These are phyloP conservation scores for Aspergillus costaricaensis DNA, from an alignment of 2,329 filamentous ascomycete genomes.

Conservation along the genomic window DNA sequence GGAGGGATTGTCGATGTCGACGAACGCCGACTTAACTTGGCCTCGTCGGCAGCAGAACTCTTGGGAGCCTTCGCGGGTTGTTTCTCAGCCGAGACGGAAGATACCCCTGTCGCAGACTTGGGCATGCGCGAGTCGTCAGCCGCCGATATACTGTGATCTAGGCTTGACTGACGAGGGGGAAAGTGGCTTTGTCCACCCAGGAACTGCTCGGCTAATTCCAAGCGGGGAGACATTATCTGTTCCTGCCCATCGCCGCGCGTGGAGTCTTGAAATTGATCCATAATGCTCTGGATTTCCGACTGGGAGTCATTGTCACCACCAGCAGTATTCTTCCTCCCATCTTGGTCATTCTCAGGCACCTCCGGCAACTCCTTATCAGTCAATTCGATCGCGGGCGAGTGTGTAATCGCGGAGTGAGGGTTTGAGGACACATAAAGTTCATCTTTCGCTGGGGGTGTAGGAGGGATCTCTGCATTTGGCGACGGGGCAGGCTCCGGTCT, in stretches of 20 bases:
- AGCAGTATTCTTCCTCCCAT: conserved; percentile 50
- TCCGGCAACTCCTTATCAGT: conserved; percentile 44
- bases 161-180: conserved; percentile 81
- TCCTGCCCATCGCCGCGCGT: conserved; percentile 71
- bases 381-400: conserved; percentile 42
- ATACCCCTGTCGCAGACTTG: conserved; percentile 20
- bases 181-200: conserved; percentile 68
- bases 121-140: conserved; percentile 31
- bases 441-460: conserved; percentile 54
- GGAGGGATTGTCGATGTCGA: conserved; percentile 54
- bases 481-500: conserved; percentile 20
- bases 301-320: conserved; percentile 70
- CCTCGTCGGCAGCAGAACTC: conserved; percentile 28
- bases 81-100: conserved; percentile 20
- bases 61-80: conserved; percentile 30
- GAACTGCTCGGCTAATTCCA: conserved; percentile 80
- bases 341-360: conserved; percentile 30
- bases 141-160: conserved; percentile 66
- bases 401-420: conserved; percentile 33
- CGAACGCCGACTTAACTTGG: conserved; percentile 33
- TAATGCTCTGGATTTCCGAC: conserved; percentile 93
- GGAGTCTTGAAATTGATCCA: conserved; percentile 87
- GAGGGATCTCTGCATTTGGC: conserved; percentile 36
- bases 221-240: conserved; percentile 87
- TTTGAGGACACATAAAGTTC: conserved; percentile 54